Conservation (phyloP, 257 asterid species). For the Nicotiana tomentosiformis region DNA sequence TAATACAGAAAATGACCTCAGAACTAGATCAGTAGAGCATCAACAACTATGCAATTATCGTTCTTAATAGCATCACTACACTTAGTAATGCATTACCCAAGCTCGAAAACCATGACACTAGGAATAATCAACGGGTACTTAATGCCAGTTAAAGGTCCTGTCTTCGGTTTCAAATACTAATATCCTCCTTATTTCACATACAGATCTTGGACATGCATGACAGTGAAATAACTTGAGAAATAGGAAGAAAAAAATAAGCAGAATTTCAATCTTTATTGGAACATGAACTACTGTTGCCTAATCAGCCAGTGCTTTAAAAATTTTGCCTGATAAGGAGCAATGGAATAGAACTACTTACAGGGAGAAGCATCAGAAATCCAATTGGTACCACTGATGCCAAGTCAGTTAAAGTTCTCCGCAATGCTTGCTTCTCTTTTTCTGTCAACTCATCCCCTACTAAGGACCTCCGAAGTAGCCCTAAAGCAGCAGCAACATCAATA, state of each 20-base stretch:
- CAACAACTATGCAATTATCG: neutral
- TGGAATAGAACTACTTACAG: constrained; percentile 45
- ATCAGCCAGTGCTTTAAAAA: neutral
- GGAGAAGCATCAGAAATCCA: constrained; percentile 96
- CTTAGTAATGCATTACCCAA: neutral
- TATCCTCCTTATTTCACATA: neutral
- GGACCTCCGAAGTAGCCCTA: constrained; percentile 64
- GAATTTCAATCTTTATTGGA: neutral
- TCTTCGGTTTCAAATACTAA: neutral
- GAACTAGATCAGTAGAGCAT: neutral
- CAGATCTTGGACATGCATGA: neutral
- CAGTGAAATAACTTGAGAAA: neutral
- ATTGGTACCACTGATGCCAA: constrained; percentile 95
- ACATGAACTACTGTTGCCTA: neutral
- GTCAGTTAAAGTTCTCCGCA: constrained; percentile 85
- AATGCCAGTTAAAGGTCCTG: neutral
- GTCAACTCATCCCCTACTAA: constrained; percentile 81
- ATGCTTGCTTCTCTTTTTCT: constrained; percentile 90
- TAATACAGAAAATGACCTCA: neutral
- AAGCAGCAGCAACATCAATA: constrained; percentile 82
- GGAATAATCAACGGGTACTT: neutral
- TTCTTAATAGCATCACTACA: neutral
- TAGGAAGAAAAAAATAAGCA: neutral
- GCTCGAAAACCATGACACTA: neutral
- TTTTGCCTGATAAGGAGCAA: neutral